Evolutionary conservation across 352 stramenopile species (phyloP).

Genomic region (Globisporangium uncinulatum): DNA sequence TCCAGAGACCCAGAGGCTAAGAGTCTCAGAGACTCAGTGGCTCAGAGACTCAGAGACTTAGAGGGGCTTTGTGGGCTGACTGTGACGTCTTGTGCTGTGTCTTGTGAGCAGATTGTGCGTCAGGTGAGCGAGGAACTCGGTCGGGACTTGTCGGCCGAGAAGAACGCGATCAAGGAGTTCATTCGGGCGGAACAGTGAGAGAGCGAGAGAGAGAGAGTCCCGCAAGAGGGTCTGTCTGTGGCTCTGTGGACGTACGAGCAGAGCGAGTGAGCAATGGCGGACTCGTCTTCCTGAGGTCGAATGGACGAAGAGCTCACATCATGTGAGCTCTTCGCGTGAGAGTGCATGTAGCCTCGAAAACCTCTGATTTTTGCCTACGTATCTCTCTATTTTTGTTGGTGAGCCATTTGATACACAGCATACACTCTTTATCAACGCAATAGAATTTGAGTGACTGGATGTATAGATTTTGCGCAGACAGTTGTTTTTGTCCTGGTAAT

Average conservation of each 20-base stretch:
- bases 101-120: conserved; percentile 47
- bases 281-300: too few relatives aligned
- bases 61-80: neutral
- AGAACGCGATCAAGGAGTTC: conserved; percentile 80
- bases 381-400: neutral
- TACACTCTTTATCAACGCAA: neutral
- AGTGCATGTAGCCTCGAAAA: neutral
- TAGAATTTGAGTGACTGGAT: neutral
- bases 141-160: conserved; percentile 60
- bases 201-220: conserved; percentile 1
- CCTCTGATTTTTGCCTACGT: neutral
- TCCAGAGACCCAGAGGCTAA: neutral
- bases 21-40: neutral
- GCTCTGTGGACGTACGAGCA: neutral
- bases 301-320: too few relatives aligned
- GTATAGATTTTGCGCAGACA: conserved; percentile 13
- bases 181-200: conserved; percentile 35
- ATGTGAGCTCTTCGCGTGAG: neutral
- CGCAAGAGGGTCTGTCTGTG: neutral
- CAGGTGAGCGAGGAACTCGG: conserved; percentile 62
- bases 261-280: neutral
- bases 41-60: neutral
- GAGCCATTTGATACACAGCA: too few relatives aligned
- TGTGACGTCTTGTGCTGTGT: neutral
- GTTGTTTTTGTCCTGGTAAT: neutral